Evolutionary conservation across 352 stramenopile species (phyloP).

Genomic region (Phytophthora podocarpi): DNA sequence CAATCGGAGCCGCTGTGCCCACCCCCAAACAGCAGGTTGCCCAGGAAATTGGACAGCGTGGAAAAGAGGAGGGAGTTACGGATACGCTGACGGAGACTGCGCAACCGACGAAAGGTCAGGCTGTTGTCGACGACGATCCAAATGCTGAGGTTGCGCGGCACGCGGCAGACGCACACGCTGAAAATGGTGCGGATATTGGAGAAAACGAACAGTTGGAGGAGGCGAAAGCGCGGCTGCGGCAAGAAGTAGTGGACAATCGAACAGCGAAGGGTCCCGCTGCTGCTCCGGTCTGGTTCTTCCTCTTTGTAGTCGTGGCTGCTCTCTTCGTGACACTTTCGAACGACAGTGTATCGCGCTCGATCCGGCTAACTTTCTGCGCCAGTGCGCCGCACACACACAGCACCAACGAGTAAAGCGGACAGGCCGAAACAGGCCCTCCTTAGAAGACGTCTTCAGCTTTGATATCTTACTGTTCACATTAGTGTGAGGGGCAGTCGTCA

Average conservation of each 20-base stretch:
- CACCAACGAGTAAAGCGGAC: conserved; percentile 40
- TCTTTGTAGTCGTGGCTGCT: conserved; percentile 54
- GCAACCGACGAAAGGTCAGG: conserved; percentile 27
- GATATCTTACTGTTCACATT: conserved; percentile 9
- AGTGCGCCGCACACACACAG: conserved; percentile 29
- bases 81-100: conserved; percentile 6
- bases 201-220: conserved; percentile 37
- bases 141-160: conserved; percentile 35
- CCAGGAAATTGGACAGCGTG: conserved; percentile 15
- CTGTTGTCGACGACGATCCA: conserved; percentile 34
- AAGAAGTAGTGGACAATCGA: conserved; percentile 43
- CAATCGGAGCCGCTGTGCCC: neutral
- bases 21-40: conserved; percentile 27
- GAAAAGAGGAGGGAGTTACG: neutral
- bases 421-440: too few species aligned
- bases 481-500: neutral
- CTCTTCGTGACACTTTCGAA: conserved; percentile 74
- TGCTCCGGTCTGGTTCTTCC: conserved; percentile 54
- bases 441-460: conserved; percentile 8
- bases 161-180: conserved; percentile 41
- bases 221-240: conserved; percentile 44
- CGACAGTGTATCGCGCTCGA: conserved; percentile 58
- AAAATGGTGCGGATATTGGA: conserved; percentile 49
- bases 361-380: conserved; percentile 38
- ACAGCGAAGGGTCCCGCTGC: conserved; percentile 33